Evolutionary conservation across 2,329 filamentous ascomycete species (phyloP).

Genomic region (Hymenoscyphus albidus): DNA sequence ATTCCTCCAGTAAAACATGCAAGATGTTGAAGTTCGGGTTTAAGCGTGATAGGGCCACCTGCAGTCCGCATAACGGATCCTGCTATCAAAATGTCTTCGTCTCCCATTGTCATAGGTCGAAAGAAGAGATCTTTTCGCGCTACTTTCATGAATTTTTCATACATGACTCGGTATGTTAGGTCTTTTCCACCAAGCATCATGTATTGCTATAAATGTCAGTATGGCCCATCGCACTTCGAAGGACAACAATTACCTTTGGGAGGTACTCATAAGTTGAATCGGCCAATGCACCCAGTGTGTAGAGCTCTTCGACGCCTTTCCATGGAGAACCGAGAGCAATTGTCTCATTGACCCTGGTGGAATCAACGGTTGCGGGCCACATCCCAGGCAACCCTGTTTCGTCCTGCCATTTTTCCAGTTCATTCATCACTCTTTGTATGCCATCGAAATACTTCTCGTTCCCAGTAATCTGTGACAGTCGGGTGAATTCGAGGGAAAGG

Average conservation of each 20-base stretch:
- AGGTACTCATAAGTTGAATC: constrained; percentile 65
- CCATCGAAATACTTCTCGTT: constrained; percentile 61
- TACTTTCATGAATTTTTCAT: constrained; percentile 43
- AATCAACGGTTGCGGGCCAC: constrained; percentile 56
- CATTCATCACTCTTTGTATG: constrained; percentile 53
- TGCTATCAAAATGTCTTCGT: constrained; percentile 44
- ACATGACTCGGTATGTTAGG: constrained; percentile 36
- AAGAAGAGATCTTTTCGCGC: constrained; percentile 46
- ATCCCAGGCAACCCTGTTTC: constrained; percentile 57
- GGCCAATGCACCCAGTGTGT: constrained; percentile 52
- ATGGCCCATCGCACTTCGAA: constrained; percentile 43
- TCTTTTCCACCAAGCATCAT: constrained; percentile 30
- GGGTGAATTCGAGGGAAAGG: constrained; percentile 58
- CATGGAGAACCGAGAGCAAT: constrained; percentile 41
- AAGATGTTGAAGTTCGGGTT: constrained; percentile 55
- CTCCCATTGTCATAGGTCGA: constrained; percentile 40
- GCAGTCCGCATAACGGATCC: constrained; percentile 43
- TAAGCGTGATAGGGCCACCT: constrained; percentile 42
- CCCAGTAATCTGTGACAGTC: constrained; percentile 58
- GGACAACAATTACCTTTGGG: constrained; percentile 56
- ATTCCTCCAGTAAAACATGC: constrained; percentile 71
- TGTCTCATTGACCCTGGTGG: constrained; percentile 37
- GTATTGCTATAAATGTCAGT: constrained; percentile 33
- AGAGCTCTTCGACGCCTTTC: constrained; percentile 52
- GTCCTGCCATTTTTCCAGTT: constrained; percentile 53